phyloP scores from a whole-genome alignment of 441 rosid genomes.

The Pelargonium australe region DNA sequence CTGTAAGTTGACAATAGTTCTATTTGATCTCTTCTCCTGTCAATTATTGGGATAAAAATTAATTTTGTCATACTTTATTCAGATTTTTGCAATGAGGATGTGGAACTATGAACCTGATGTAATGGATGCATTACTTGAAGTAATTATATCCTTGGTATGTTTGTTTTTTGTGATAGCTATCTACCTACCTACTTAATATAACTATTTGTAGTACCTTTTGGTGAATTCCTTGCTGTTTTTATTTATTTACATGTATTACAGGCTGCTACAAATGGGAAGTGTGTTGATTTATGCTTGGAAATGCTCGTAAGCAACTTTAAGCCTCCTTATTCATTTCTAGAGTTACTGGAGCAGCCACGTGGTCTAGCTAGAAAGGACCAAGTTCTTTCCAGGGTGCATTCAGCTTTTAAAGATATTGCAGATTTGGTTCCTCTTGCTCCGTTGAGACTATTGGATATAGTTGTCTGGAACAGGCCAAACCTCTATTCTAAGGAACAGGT shows the following conservation, averaged over 20 bases:
- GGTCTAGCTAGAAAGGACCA: constrained; percentile 46
- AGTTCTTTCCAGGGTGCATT: constrained; percentile 64
- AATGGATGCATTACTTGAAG: constrained; percentile 61
- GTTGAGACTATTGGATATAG: constrained; percentile 39
- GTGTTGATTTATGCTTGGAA: constrained; percentile 51
- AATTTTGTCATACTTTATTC: constrained; percentile 5
- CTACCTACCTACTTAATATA: background rate
- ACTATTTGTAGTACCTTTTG: constrained; percentile 1
- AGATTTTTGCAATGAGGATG: constrained; percentile 69
- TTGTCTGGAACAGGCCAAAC: constrained; percentile 53
- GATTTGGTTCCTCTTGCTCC: constrained; percentile 70
- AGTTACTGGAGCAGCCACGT: constrained; percentile 34
- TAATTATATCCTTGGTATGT: constrained; percentile 60
- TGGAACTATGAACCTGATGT: constrained; percentile 66
- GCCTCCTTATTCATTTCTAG: constrained; percentile 43
- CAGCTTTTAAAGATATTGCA: constrained; percentile 44
- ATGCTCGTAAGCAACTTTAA: constrained; percentile 71
- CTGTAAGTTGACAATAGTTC: constrained; percentile 41
- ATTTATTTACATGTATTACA: constrained; percentile 22
- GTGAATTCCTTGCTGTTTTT: background rate
- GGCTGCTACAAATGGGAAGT: constrained; percentile 72
- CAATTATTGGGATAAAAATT: background rate
- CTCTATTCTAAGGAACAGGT: constrained; percentile 43
- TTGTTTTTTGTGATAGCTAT: constrained; percentile 4
- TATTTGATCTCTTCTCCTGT: background rate